Evolutionary conservation across 2,329 filamentous ascomycete genomes (phyloP), one percentile per base, ranked within the genome.

Genomic region (Colletotrichum zoysiae): DNA sequence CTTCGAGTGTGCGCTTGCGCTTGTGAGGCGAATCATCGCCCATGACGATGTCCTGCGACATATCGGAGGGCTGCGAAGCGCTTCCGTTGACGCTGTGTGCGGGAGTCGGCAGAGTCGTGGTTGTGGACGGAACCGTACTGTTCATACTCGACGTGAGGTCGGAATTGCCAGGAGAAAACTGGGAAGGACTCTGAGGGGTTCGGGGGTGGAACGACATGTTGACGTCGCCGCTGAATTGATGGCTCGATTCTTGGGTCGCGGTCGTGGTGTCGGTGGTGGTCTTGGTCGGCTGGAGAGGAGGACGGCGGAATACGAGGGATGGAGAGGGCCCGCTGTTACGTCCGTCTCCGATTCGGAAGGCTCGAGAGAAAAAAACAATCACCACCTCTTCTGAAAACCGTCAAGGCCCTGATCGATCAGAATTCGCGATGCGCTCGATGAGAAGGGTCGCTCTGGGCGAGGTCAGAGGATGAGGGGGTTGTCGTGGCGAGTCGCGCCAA

Each of bases 171-270:
- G 87, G 86, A 75, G 87, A 90, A 78, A 86, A 84, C 79, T 90
- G 87, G 79, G 88, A 90, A 79, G 89, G 89, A 80, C 89, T 91
- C 85, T 91, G 89, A 79, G 90, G 90, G 76, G 89, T 91, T 78
- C 89, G 89, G 77, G 89, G 89, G 80, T 91, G 89, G 85, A 88
- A 90, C 83, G 88, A 89, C 89, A 91, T 91, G 81, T 81, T 87
- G 83, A 81, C 79, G 77, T 76, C 80, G 76, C 76, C 74, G 75
- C 73, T 74, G 77, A 74, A 77, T 74, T 72, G 67, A 66, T 73
- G 51, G 18, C 59, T 69, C 65, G 46, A 11, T 70, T 48, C 40
- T 72, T 67, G 50, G 44, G 67, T 70, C 74, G 74, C 74, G 44
- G 58, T 60, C 65, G 40, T 50, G 55, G 70, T 67, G 83, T 81